A percentile compares a stretch with the other conserved stretches of the same genome.
These are phyloP conservation scores for Nicotiana rustica DNA, from an alignment of 305 asterid genomes.

Conservation along the genomic window DNA sequence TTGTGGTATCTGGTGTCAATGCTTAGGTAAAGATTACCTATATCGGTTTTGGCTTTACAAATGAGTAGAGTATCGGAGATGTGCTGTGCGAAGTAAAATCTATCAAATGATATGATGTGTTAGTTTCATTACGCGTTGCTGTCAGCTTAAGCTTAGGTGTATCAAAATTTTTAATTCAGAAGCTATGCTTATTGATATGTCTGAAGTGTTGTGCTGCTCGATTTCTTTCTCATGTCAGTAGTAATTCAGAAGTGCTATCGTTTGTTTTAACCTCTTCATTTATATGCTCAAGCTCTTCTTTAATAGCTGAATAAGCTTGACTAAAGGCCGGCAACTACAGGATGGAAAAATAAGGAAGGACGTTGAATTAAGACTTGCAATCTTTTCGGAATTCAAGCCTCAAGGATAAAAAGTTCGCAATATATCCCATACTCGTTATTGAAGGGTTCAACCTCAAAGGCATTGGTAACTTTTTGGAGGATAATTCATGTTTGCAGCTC, in stretches of 20 bases:
- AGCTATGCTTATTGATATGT: constrained; percentile 12
- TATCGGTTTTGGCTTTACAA: not conserved
- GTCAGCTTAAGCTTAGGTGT: not conserved
- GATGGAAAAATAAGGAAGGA: not conserved
- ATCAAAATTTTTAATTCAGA: not conserved
- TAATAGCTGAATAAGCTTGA: not conserved
- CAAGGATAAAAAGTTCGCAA: not conserved
- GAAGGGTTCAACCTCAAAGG: not conserved
- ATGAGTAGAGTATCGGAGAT: not conserved
- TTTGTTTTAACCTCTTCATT: not conserved
- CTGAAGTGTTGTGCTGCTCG: not conserved
- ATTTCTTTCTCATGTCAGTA: not conserved
- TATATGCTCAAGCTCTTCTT: not conserved
- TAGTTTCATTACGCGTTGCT: not conserved
- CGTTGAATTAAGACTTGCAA: not conserved
- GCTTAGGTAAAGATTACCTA: not conserved
- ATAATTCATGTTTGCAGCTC: not conserved
- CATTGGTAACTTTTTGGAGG: not conserved
- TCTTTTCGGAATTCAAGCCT: not conserved
- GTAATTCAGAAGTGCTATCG: not conserved
- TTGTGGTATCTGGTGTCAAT: not conserved
- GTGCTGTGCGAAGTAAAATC: not conserved
- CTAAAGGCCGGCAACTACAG: constrained; percentile 4
- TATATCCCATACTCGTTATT: not conserved
- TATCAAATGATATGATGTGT: not conserved